Evolutionary conservation across 805 yeast species (phyloP), one percentile per base, ranked within the genome.

Genomic region (Candida quercuum): DNA sequence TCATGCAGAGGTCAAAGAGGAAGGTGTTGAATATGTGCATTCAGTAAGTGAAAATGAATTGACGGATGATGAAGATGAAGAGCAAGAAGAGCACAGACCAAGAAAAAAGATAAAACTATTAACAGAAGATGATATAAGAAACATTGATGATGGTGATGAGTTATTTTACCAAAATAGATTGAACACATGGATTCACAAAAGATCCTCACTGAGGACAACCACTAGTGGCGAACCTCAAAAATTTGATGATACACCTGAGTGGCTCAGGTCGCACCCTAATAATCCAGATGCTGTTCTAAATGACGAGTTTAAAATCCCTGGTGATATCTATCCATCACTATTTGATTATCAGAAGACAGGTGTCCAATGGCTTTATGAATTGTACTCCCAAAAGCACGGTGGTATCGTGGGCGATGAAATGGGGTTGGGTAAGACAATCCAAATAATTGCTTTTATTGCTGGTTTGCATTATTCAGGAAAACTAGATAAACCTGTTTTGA

Each of bases 331-430:
- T 59, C 81, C 93, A 0, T 72, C 87, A 5, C 63, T 93, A 12
- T 93, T 93, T 53, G 95, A 86, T 46, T 93, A 93, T 57, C 99
- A 93, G 52, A 86, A 86, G 51, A 93, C 98, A 0, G 87, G 98
- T 44, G 97, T 93, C 1, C 96, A 93, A 52, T 91, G 99, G 99
- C 72, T 93, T 2, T 89, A 94, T 81, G 99, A 93, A 54, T 66
- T 93, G n/a, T 81, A 85, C 51, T 71, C 78, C 16, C 98, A 93
- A 57, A 78, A 76, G 35, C 82, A 89, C 3, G 99, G 99, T 3
- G 99, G 99, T 0, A 93, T 93, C 17, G 72, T 93, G 28, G 97
- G 98, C 19, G 99, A 93, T 60, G 99, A 93, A 59, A 93, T 93
- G 99, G 99, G 99, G 0, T 63, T 93, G 14, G 99, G 99, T 2